Evolutionary conservation across 148 eudicot genomes (phyloP), one percentile per base, ranked within the genome.

Genomic region (Fagopyrum homotropicum): DNA sequence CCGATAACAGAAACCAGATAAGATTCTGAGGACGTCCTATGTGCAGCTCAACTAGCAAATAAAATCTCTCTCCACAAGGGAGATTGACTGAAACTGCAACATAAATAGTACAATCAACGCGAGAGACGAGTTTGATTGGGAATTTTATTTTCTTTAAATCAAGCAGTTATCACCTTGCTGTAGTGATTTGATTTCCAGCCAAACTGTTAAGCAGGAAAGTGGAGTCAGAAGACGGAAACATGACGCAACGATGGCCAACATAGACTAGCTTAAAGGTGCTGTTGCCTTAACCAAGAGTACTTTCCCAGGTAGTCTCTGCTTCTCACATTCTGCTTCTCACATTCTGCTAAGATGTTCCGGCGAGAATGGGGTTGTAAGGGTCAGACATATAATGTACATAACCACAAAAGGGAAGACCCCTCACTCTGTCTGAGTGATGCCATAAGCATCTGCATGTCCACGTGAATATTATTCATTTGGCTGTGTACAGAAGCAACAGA

Each of bases 211-310:
- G 90, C 98, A 91, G 48, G 91, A 86, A 75, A 90, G 80, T 70
- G 95, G 87, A 79, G 91, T 87, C 69, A 91, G 96, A 85, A 91
- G 97, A 61, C 97, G 88, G 81, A 91, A 94, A 76, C 98, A 94
- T 71, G 98, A 89, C 9, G 98, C 98, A 73, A 90, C 79, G 87
- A 90, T 85, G 30, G 98, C 97, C 86, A 94, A 82, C 78, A 91
- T 82, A 79, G 98, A 88, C 98, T 97, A 94, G 85, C 90, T 80
- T 90, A 94, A 84, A 76, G 90, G 87, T 81, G 26, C 26, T 22
- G 88, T 94, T 15, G 98, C 97, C 85, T 90, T 94, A 72, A 86
- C 63, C 77, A 91, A 89, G 71, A 91, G 96, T 73, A 91, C 84
- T 84, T 88, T 84, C 59, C 98, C 98, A 69, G 97, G 91, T 74